Evolutionary conservation across 768 basidiomycete genomes (phyloP).

Genomic region (Coprinopsis marcescibilis): DNA sequence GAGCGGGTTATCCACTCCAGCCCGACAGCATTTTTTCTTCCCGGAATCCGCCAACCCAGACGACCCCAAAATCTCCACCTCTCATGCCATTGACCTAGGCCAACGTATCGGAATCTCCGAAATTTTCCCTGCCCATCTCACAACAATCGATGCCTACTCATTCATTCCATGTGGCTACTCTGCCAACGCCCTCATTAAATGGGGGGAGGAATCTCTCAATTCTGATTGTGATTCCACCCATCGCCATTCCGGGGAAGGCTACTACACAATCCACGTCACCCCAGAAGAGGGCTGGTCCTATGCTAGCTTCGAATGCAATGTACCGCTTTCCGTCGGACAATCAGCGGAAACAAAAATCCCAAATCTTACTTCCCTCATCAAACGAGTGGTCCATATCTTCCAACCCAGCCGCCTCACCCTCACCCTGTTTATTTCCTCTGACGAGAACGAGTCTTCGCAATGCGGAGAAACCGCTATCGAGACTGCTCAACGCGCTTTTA

Average conservation of each 20-base stretch:
- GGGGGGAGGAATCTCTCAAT: constrained; percentile 35
- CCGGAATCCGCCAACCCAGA: constrained; percentile 24
- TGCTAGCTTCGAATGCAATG: constrained; percentile 97
- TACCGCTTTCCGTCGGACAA: constrained; percentile 52
- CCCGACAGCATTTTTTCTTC: constrained; percentile 75
- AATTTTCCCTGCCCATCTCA: constrained; percentile 75
- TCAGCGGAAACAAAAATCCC: constrained; percentile 43
- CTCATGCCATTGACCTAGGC: constrained; percentile 59
- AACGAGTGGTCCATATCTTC: constrained; percentile 89
- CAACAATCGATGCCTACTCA: constrained; percentile 85
- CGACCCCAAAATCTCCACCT: constrained; percentile 34
- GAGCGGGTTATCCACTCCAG: constrained; percentile 76
- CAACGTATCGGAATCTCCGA: constrained; percentile 69
- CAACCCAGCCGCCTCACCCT: constrained; percentile 80
- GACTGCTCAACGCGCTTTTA: constrained; percentile 70
- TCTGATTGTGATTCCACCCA: constrained; percentile 12
- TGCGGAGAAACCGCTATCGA: constrained; percentile 52
- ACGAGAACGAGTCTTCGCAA: no score
- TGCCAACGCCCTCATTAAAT: constrained; percentile 82
- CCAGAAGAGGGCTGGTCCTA: constrained; percentile 98
- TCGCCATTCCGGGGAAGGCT: constrained; percentile 63
- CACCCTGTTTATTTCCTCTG: constrained; percentile 84
- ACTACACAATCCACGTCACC: constrained; percentile 98
- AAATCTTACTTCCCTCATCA: constrained; percentile 74
- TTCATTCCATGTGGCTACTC: constrained; percentile 97